These are phyloP conservation scores for Letharia lupina DNA, from an alignment of 495 filamentous ascomycete species.

Conservation along the genomic window DNA sequence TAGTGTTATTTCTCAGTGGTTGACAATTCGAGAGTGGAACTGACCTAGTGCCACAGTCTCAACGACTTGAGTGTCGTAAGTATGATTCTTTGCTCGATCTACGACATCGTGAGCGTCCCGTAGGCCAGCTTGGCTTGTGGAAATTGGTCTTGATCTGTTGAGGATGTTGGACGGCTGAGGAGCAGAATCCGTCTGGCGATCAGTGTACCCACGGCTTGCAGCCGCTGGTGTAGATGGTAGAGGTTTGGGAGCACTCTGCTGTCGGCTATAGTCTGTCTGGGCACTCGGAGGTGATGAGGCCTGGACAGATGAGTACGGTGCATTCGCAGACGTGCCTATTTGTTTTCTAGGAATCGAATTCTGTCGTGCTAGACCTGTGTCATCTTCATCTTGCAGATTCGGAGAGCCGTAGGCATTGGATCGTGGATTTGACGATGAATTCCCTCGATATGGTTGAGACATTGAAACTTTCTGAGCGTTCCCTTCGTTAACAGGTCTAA, in stretches of 20 bases:
- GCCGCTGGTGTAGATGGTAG: slow-evolving; percentile 9
- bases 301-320: slow-evolving; percentile 7
- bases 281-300: not conserved
- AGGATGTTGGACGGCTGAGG: slow-evolving; percentile 11
- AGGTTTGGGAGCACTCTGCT: slow-evolving; percentile 9
- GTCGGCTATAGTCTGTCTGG: slow-evolving; percentile 6
- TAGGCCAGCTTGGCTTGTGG: not conserved
- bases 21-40: not conserved
- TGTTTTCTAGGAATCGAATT: slow-evolving; percentile 20
- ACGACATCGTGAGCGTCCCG: slow-evolving; percentile 22
- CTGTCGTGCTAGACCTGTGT: slow-evolving; percentile 6
- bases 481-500: not conserved
- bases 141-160: not conserved
- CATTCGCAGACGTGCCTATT: slow-evolving; percentile 10
- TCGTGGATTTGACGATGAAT: not conserved
- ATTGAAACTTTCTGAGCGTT: not conserved
- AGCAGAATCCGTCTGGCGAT: slow-evolving; percentile 8
- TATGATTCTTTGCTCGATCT: slow-evolving; percentile 20
- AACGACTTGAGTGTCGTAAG: slow-evolving; percentile 25
- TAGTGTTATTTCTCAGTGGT: not conserved
- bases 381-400: slow-evolving; percentile 1
- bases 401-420: not conserved
- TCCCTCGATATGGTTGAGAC: not conserved
- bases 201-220: not conserved
- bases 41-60: slow-evolving; percentile 29